Evolutionary conservation across 352 stramenopile species (phyloP).

Genomic region (Pelagophyceae sp.): DNA sequence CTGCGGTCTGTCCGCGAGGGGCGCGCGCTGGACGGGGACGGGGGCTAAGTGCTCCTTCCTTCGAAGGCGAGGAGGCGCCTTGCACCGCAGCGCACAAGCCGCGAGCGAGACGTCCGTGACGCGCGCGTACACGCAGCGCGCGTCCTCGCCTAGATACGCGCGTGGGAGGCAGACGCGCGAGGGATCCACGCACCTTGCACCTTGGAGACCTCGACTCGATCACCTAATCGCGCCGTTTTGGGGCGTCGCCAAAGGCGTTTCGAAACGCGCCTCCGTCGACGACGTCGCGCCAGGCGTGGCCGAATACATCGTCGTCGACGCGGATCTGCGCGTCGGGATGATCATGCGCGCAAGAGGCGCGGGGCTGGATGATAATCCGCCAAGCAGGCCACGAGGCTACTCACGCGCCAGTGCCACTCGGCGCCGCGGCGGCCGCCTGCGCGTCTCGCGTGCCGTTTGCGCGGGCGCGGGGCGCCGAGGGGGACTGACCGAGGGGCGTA

Average conservation of each 20-base stretch:
- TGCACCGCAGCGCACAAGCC: background rate
- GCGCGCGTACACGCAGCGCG: background rate
- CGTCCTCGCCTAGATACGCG: background rate
- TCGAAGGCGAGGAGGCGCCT: background rate
- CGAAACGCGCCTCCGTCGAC: background rate
- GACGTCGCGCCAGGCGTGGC: conserved; percentile 14
- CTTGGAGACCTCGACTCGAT: background rate
- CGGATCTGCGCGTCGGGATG: background rate
- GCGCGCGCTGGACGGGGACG: background rate
- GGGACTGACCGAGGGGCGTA: background rate
- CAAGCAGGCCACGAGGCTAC: background rate
- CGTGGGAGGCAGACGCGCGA: background rate
- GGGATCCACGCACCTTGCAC: background rate
- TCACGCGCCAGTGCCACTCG: conserved; percentile 1
- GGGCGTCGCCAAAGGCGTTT: background rate
- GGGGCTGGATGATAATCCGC: background rate
- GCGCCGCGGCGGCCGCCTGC: background rate
- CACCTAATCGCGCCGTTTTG: no score
- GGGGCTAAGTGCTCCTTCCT: background rate
- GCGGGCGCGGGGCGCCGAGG: no score
- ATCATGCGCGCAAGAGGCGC: no score
- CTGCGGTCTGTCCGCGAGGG: background rate
- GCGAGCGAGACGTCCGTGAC: background rate
- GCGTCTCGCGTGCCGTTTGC: background rate
- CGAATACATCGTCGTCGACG: background rate